A percentile compares a stretch with the other conserved stretches of the same genome.
phyloP scores from a whole-genome alignment of 2,329 filamentous ascomycete species.

The Pseudohalonectria lignicola region DNA sequence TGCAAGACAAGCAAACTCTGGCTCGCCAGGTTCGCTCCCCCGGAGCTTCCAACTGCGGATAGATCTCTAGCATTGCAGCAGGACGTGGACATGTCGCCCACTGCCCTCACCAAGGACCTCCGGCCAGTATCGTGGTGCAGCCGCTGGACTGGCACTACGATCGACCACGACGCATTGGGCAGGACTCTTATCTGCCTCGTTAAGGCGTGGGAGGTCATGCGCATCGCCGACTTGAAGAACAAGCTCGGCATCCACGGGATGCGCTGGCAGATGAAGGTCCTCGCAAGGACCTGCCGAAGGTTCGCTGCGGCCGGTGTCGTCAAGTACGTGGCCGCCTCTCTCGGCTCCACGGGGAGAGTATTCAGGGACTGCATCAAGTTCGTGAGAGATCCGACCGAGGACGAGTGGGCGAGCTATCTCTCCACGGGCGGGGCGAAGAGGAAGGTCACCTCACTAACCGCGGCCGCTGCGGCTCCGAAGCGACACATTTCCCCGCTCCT shows the following conservation, averaged over 20 bases:
- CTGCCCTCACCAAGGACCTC: constrained; percentile 25
- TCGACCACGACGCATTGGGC: constrained; percentile 46
- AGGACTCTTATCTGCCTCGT: constrained; percentile 45
- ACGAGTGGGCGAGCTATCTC: constrained; percentile 45
- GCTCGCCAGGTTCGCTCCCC: constrained; percentile 43
- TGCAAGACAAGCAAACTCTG: constrained; percentile 54
- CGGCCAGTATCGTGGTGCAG: constrained; percentile 44
- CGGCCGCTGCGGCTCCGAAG: too few relatives aligned
- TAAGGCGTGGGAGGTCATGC: constrained; percentile 47
- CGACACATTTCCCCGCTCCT: too few relatives aligned
- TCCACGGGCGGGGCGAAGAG: constrained; percentile 24
- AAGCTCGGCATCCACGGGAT: constrained; percentile 46
- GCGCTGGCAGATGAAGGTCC: constrained; percentile 47
- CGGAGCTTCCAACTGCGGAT: constrained; percentile 23
- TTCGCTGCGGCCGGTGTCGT: constrained; percentile 43
- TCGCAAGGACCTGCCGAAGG: constrained; percentile 47
- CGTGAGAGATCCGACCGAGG: constrained; percentile 39
- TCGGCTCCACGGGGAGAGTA: constrained; percentile 33
- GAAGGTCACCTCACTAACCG: too few relatives aligned
- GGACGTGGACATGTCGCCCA: constrained; percentile 19
- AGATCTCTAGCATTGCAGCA: constrained; percentile 3
- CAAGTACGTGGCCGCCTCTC: constrained; percentile 44
- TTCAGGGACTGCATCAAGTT: constrained; percentile 54
- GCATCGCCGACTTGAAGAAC: constrained; percentile 43
- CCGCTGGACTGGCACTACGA: constrained; percentile 45